Base-by-base conservation (phyloP, 306 rosid species). In the Quercus glauca region DNA sequence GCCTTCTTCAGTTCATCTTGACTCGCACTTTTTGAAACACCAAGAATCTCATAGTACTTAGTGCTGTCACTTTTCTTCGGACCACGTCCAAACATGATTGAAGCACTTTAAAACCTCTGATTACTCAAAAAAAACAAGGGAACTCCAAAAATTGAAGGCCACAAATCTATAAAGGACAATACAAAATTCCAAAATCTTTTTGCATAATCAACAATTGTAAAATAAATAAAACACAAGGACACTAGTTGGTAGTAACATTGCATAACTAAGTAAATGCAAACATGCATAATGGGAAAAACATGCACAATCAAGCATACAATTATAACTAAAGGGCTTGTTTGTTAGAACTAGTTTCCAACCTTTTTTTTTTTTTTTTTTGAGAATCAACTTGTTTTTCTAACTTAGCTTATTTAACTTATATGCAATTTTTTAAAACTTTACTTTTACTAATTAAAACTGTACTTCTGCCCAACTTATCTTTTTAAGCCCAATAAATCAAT, bases 1-100 rank as follows among this genome's bases (percentile, higher is more conserved):
- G 97, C 97, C 75, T 92, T 92, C 83, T 92, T 92, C 53, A 90
- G 87, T 80, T 92, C 97, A 71, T 92, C 94, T 67, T 87, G 86
- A 84, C 73, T 84, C 1, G 93, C 89, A 78, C 6, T 87, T 80
- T 88, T 88, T 10, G 94, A 73, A 84, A 88, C 94, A 78, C 93
- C 97, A 80, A 90, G 97, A 82, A 80, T 45, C 73, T 85, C 87
- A 65, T 92, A 92, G 71, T 87, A 92, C 82, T 90, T 92, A 74
- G 89, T 84, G 86, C 72, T 88, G 71, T 92, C 83, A 75, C 97
- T 88, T 86, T 35, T 88, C 86, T 85, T 84, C 31, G 93, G 87
- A n/a, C 79, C 89, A 73, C 87, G 90, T 76, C 92, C 91, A 86
- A 90, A 92, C 97, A 92, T 92, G 93, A 71, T 53, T 80, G 65